phyloP scores from a whole-genome alignment of 352 stramenopile species.

The Globisporangium recalcitrans region DNA sequence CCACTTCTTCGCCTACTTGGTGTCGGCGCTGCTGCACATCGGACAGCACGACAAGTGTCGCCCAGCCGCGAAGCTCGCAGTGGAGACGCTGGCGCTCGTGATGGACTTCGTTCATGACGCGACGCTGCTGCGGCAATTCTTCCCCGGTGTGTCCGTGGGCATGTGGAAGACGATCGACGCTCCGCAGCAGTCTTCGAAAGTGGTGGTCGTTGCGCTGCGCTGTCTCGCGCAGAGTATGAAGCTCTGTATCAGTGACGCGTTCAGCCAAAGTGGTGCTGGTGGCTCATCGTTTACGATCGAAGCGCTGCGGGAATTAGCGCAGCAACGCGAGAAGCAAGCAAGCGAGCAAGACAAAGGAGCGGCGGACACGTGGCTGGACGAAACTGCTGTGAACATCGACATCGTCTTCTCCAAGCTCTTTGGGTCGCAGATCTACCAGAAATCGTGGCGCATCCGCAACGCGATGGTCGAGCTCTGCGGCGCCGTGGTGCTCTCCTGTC shows the following conservation, averaged over 20 bases:
- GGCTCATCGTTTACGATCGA: slow-evolving; percentile 17
- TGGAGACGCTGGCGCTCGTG: slow-evolving; percentile 38
- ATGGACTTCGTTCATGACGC: slow-evolving; percentile 36
- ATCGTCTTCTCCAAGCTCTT: slow-evolving; percentile 61
- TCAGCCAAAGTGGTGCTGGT: slow-evolving; percentile 4
- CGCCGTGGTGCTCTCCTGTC: slow-evolving; percentile 50
- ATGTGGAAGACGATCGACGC: slow-evolving; percentile 64
- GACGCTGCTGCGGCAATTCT: slow-evolving; percentile 49
- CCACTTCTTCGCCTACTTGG: slow-evolving; percentile 68
- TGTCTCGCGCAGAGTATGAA: slow-evolving; percentile 37
- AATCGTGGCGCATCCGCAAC: slow-evolving; percentile 58
- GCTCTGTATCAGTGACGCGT: slow-evolving; percentile 31
- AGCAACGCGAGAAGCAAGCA: background rate
- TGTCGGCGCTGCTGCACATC: slow-evolving; percentile 58
- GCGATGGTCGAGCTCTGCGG: slow-evolving; percentile 59
- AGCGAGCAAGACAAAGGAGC: background rate
- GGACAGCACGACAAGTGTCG: slow-evolving; percentile 46
- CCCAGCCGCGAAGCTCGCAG: slow-evolving; percentile 27
- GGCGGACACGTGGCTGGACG: slow-evolving; percentile 44
- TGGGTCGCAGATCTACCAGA: slow-evolving; percentile 22
- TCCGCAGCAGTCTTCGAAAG: slow-evolving; percentile 60
- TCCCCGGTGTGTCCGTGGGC: slow-evolving; percentile 56
- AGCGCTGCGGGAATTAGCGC: slow-evolving; percentile 5
- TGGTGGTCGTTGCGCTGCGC: slow-evolving; percentile 50
- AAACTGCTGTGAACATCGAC: slow-evolving; percentile 58